Evolutionary conservation across 2,329 filamentous ascomycete genomes (phyloP).

Genomic region (Venturia oleaginea): DNA sequence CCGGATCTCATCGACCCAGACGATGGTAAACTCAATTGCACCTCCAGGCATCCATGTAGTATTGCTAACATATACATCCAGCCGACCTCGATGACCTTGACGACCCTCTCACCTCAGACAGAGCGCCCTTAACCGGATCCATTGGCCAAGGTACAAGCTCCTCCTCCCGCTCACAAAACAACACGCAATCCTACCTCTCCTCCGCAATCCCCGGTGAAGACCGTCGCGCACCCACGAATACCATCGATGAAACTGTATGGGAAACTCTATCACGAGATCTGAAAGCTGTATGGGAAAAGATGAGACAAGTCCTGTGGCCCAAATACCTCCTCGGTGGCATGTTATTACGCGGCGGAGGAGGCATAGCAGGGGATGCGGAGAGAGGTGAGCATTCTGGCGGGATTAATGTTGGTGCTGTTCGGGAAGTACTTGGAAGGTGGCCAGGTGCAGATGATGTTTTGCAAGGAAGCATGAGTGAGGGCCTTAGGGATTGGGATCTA

Average conservation of each 20-base stretch:
- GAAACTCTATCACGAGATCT: conserved; percentile 90
- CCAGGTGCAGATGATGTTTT: conserved; percentile 58
- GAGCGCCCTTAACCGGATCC: conserved; percentile 74
- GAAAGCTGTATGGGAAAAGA: conserved; percentile 91
- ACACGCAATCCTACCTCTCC: conserved; percentile 75
- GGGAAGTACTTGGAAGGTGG: conserved; percentile 53
- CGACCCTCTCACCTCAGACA: conserved; percentile 70
- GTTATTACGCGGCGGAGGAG: conserved; percentile 45
- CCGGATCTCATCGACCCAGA: conserved; percentile 45
- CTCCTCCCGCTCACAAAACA: conserved; percentile 36
- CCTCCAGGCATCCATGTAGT: not conserved
- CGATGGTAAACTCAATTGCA: conserved; percentile 31
- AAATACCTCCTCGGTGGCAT: conserved; percentile 77
- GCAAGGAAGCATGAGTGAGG: conserved; percentile 72
- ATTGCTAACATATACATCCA: conserved; percentile 25
- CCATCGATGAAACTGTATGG: conserved; percentile 96
- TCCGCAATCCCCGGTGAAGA: conserved; percentile 89
- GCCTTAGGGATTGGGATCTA: conserved; percentile 91
- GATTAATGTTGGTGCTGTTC: conserved; percentile 35
- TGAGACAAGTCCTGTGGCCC: conserved; percentile 93
- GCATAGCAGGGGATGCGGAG: conserved; percentile 45
- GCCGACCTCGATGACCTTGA: conserved; percentile 89
- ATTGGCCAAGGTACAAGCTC: conserved; percentile 52
- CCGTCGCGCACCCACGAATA: conserved; percentile 78
- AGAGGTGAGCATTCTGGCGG: conserved; percentile 41